Base-by-base conservation (phyloP, 1,284 basidiomycete genomes). In the Polyporus tsugae region DNA sequence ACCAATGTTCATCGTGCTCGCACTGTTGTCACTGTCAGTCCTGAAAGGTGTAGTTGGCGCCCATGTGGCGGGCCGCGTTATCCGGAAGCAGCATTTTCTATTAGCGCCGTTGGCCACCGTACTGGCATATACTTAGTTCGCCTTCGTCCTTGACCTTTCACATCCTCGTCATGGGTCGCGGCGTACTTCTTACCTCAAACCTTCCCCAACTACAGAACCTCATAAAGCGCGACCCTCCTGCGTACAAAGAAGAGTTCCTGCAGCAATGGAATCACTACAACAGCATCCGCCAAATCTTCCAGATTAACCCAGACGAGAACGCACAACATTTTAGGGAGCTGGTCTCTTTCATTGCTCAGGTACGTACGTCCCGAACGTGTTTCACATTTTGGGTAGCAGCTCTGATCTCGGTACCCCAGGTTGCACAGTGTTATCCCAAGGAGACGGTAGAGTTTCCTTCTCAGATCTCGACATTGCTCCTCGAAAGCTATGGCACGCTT, bases 231-330 rank as follows among this genome's bases (percentile, higher is more conserved):
- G 96, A 98, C 78, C 95, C 97, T 2, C 81, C 85, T 7, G 93
- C 90, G 0, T 99, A 99, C 85, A 93, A 91, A 78, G 97, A 99
- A 74, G 98, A 99, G 77, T 99, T 99, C 77, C 80, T 96, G n/a
- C 95, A 97, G 72, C 98, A 99, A 86, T 99, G 96, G 93, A 96
- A 96, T 74, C 96, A 99, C 80, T 99, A 96, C 82, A 90, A 94
- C 75, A 94, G 91, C 68, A 90, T 95, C 67, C 87, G 95, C 53
- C 90, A 95, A 76, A 94, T 99, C 73, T 95, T 96, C 78, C 86
- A 87, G 76, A 84, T 92, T 72, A 90, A 89, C 78, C 92, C 92
- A 2, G 87, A 91, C 75, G 95, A 96, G 79, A 91, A 93, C 75
- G 91, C 90, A 1, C 86, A 91, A 46, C 90, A 94, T 72, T 97